phyloP scores from a whole-genome alignment of 805 yeast species.

The Pichia eremophila region DNA sequence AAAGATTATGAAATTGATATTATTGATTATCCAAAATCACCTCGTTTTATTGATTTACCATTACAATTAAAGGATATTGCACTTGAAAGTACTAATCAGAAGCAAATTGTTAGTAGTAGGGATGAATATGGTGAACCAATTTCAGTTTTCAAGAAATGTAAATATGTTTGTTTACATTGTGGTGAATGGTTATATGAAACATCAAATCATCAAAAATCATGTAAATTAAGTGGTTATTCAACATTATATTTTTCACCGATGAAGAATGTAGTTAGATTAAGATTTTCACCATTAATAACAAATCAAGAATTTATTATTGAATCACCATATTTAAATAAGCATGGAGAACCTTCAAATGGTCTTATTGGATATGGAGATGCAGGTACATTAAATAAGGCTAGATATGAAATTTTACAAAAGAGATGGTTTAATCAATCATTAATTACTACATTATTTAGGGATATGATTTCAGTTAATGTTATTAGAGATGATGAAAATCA shows the following conservation, averaged over 20 bases:
- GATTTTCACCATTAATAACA: conserved; percentile 6
- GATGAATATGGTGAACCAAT: not conserved
- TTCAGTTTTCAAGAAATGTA: not conserved
- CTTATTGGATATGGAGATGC: conserved; percentile 44
- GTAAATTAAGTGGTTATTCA: conserved; percentile 16
- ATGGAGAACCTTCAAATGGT: conserved; percentile 62
- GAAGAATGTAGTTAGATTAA: conserved; percentile 13
- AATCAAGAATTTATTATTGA: conserved; percentile 27
- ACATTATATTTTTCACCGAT: conserved; percentile 21
- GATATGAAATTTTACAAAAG: conserved; percentile 49
- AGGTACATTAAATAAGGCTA: conserved; percentile 41
- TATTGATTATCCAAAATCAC: conserved; percentile 45
- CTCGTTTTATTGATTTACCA: conserved; percentile 47
- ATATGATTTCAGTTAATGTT: conserved; percentile 2
- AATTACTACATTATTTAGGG: conserved; percentile 10
- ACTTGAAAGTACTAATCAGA: not conserved
- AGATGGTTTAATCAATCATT: conserved; percentile 47
- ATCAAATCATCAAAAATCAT: conserved; percentile 11
- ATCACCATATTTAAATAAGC: conserved; percentile 64
- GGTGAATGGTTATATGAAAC: conserved; percentile 13
- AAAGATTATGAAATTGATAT: conserved; percentile 1
- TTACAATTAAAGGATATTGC: conserved; percentile 10
- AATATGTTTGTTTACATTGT: conserved; percentile 19
- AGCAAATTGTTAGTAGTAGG: not conserved
- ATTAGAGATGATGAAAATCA: conserved; percentile 7